Base-by-base conservation (phyloP, 2,329 filamentous ascomycete species). In the Colletotrichum tanaceti region DNA sequence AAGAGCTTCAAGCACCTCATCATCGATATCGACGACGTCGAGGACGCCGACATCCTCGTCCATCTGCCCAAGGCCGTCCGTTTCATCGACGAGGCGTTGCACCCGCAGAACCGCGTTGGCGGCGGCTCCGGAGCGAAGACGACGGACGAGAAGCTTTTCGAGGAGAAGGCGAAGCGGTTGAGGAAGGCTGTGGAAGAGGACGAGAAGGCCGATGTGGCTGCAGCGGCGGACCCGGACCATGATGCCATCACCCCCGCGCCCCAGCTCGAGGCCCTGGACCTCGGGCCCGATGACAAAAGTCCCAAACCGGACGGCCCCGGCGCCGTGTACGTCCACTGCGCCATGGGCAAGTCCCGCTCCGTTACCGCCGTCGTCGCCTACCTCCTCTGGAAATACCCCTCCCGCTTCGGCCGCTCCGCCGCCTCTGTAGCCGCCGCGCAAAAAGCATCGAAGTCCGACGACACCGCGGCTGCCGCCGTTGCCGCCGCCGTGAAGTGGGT, bases 321-420 rank as follows among this genome's bases (percentile, higher is more conserved):
- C 35, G 85, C 80, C 16, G 86, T 89, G 35, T 86, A 85, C 64
- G 86, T 89, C 11, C 84, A 87, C 81, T 97, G 96, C 85, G 95
- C 94, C 24, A 97, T 97, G 90, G 96, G 96, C 61, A 97, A 97
- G 81, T 98, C 94, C 41, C 92, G 96, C 68, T 98, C 95, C 55
- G 92, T 95, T 72, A 91, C 93, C 39, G 88, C 93, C 72, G 87
- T 93, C 63, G 87, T 97, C 66, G 95, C 96, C 70, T 98, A 94
- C 79, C 84, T 98, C 58, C 91, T 98, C 71, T 90, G 87, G 79
- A 87, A 86, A 73, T 85, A 89, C 73, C 86, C 88, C 5, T 77
- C 84, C 43, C 84, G 83, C 63, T 88, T 88, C 73, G 79, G 81
- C 11, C 75, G 80, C 65, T 73, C 77, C 59, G 63, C 77, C 49